phyloP scores from a whole-genome alignment of 495 filamentous ascomycete species.

The Lepidopterella palustris region DNA sequence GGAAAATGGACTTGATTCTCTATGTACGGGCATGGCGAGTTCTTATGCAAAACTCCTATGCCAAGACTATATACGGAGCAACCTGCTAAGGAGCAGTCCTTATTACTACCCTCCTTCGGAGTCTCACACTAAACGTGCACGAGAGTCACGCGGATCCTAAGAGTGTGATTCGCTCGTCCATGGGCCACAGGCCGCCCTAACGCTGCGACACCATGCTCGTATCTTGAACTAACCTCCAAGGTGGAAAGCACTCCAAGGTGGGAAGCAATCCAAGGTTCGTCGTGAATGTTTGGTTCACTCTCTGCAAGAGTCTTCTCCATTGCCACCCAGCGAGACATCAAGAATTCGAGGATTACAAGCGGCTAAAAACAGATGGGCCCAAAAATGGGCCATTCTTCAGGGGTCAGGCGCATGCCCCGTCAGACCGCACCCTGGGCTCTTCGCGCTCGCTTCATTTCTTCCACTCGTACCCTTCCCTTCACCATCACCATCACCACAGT shows the following conservation, averaged over 20 bases:
- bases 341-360: neutral
- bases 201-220: neutral
- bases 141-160: neutral
- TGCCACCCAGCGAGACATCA: neutral
- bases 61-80: no score
- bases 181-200: neutral
- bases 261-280: neutral
- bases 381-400: neutral
- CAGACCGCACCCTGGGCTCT: neutral
- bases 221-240: neutral
- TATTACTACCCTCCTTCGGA: no score
- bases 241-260: neutral
- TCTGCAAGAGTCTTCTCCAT: neutral
- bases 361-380: neutral
- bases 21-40: no score
- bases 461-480: constrained; percentile 1
- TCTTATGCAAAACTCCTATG: no score
- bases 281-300: neutral
- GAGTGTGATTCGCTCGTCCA: neutral
- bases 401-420: neutral
- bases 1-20: no score
- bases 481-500: neutral
- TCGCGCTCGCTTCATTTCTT: neutral
- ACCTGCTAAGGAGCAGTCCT: no score
- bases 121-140: neutral